A percentile compares a stretch with the other conserved stretches of the same genome.
phyloP scores from a whole-genome alignment of 768 basidiomycete genomes.

The Amanita jacksonii region DNA sequence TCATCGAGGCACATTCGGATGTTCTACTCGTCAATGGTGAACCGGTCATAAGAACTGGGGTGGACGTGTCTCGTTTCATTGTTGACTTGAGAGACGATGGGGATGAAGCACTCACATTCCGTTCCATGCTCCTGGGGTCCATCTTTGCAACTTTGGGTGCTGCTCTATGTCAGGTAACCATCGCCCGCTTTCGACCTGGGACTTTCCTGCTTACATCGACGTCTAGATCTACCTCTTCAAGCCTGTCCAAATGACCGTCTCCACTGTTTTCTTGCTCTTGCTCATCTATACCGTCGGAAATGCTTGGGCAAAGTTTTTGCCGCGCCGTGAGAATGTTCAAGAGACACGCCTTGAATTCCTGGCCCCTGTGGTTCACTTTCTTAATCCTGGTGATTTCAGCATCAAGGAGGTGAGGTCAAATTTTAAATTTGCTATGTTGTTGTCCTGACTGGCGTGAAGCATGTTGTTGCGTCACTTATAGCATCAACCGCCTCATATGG shows the following conservation, averaged over 20 bases:
- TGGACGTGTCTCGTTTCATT: constrained; percentile 27
- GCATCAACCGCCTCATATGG: constrained; percentile 47
- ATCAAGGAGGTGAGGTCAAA: constrained; percentile 42
- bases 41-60: constrained; percentile 14
- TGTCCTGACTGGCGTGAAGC: constrained; percentile 23
- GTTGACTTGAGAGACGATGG: constrained; percentile 34
- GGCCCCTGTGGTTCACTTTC: constrained; percentile 30
- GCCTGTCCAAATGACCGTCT: constrained; percentile 41
- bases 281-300: constrained; percentile 42
- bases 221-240: constrained; percentile 51
- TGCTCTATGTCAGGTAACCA: constrained; percentile 19
- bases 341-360: constrained; percentile 34
- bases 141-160: constrained; percentile 33
- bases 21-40: constrained; percentile 7
- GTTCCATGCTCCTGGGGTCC: constrained; percentile 33
- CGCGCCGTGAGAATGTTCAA: constrained; percentile 29
- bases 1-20: not conserved
- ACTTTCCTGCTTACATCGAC: not conserved
- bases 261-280: constrained; percentile 48
- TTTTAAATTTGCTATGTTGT: not conserved
- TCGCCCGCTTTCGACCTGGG: too few species aligned
- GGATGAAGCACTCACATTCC: constrained; percentile 32
- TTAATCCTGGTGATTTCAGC: constrained; percentile 49
- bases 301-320: constrained; percentile 40
- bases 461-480: constrained; percentile 46